Conservation (phyloP, 345 rosid genomes). For the Stellera chamaejasme region DNA sequence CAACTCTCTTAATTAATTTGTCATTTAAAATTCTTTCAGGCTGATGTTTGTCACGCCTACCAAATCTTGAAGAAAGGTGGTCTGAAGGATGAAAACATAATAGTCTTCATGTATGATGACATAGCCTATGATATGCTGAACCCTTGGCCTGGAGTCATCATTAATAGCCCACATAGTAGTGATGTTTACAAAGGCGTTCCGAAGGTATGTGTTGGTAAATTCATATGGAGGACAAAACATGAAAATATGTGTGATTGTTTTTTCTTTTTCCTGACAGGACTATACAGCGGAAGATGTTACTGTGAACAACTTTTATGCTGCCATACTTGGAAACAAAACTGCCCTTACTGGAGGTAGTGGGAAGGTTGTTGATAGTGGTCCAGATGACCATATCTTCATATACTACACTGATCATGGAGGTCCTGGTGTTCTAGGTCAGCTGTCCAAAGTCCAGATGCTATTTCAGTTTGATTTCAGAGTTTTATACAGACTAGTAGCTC, state of each 20-base stretch:
- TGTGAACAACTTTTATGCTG: constrained; percentile 65
- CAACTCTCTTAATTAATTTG: too few relatives aligned
- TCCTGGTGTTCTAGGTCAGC: constrained; percentile 83
- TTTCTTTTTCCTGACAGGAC: constrained; percentile 37
- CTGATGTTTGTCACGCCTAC: constrained; percentile 93
- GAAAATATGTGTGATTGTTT: not conserved
- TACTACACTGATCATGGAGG: constrained; percentile 86
- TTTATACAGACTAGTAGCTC: not conserved
- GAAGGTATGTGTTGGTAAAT: constrained; percentile 38
- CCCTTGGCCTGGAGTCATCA: constrained; percentile 78
- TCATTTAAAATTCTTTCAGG: constrained; percentile 22
- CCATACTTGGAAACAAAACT: constrained; percentile 66
- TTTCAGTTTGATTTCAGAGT: too few relatives aligned
- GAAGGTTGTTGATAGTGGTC: constrained; percentile 82
- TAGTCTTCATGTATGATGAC: constrained; percentile 96
- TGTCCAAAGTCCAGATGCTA: constrained; percentile 1
- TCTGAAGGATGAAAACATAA: constrained; percentile 80
- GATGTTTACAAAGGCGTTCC: constrained; percentile 94
- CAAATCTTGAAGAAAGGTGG: constrained; percentile 89
- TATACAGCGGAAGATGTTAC: constrained; percentile 68
- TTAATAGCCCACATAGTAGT: constrained; percentile 65
- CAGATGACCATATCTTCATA: constrained; percentile 83
- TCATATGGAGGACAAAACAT: not conserved
- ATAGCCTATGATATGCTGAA: constrained; percentile 63
- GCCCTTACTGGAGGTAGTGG: constrained; percentile 78